Base-by-base conservation (phyloP, 2,329 filamentous ascomycete species). In the Talaromyces sp. region DNA sequence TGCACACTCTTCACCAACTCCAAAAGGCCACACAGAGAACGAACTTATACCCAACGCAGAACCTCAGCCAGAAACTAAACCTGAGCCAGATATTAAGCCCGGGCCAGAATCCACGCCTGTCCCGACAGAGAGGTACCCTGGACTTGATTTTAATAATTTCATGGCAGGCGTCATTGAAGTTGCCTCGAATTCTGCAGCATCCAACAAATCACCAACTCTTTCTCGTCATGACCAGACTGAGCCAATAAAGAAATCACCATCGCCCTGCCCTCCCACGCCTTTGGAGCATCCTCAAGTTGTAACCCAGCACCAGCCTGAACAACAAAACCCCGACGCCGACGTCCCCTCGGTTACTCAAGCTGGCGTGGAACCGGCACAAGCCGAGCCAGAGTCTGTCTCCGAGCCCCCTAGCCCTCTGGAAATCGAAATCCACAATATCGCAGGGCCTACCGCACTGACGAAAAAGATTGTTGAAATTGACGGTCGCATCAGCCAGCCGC, bases 401-500 rank as follows among this genome's bases (percentile, higher is more conserved):
- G 49, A 53, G 7, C 27, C 19, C 9, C 30, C 56, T 19, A 49
- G 32, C 27, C 32, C 57, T 30, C 32, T 65, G 27, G 59, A 67
- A 54, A 68, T 74, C 7, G 67, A 73, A 30, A 56, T 77, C 13
- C 54, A 62, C 3, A 62, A 71, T n/a, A 67, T 78, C 15, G 60
- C 64, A 0, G 66, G 67, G 0, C 76, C 74, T 8, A 62, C 28
- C 4, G 63, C 64, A 13, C 68, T 80, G 15, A 65, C 67, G 8
- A 61, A 58, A 1, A 74, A 72, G 36, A 78, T 80, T 10, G 56
- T 78, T 19, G 68, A 74, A 63, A 67, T 75, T 13, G 77, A 80
- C 62, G 77, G 77, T 17, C 75, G 77, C 28, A 65, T 72, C 22
- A 67, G 59, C 5, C 62, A 71, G 4, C 63, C 69, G 4, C 70